phyloP scores from a whole-genome alignment of 164 flowering plant genomes.

The Vitis riparia region DNA sequence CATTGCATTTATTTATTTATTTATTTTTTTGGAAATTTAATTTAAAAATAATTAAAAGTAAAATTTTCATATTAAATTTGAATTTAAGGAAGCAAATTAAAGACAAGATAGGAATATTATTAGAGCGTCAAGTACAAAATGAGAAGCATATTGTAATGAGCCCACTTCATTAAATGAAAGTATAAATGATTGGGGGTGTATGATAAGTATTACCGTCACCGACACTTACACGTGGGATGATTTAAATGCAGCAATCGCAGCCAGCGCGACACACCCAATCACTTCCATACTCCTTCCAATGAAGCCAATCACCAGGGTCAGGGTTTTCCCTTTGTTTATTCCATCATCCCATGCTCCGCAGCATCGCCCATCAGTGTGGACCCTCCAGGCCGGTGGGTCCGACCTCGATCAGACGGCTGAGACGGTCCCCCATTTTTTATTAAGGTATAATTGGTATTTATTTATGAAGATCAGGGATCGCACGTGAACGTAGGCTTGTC shows the following conservation, averaged over 20 bases:
- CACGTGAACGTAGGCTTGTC: constrained; percentile 23
- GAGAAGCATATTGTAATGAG: too few relatives aligned
- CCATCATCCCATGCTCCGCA: neutral
- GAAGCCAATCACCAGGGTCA: neutral
- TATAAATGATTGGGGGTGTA: constrained; percentile 22
- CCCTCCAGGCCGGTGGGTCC: neutral
- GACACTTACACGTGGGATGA: constrained; percentile 16
- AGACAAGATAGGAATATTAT: too few relatives aligned
- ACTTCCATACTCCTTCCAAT: neutral
- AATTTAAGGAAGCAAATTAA: too few relatives aligned
- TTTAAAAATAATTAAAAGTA: too few relatives aligned
- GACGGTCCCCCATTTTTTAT: too few relatives aligned
- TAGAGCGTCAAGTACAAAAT: too few relatives aligned
- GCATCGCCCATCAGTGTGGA: neutral
- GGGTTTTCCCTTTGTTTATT: neutral
- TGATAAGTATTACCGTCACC: constrained; percentile 10
- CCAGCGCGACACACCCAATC: constrained; percentile 17
- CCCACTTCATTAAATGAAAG: neutral
- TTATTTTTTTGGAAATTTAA: too few relatives aligned
- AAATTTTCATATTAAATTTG: too few relatives aligned
- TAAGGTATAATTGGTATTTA: neutral
- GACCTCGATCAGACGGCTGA: neutral
- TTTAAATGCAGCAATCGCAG: constrained; percentile 9
- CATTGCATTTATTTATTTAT: too few relatives aligned
- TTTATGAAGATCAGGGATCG: constrained; percentile 9